Percentiles rank a stretch among this genome's conserved stretches.
phyloP scores from a whole-genome alignment of 805 yeast genomes.

The Starmerella stigmatis region DNA sequence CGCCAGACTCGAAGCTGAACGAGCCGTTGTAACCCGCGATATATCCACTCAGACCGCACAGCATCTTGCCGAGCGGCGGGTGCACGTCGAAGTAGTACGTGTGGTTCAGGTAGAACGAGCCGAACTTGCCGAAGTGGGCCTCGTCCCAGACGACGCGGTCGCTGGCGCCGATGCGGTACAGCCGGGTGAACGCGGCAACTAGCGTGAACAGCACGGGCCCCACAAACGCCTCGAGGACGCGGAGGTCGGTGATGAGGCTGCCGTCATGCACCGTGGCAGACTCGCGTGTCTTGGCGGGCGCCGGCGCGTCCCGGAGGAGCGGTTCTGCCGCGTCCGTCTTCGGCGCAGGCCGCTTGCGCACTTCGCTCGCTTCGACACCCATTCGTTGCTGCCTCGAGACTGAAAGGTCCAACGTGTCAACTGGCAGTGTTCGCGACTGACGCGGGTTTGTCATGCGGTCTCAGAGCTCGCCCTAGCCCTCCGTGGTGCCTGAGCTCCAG shows the following conservation, averaged over 20 bases:
- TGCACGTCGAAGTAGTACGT: slow-evolving; percentile 93
- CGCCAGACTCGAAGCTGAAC: slow-evolving; percentile 84
- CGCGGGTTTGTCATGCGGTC: slow-evolving; percentile 7
- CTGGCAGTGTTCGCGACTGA: slow-evolving; percentile 1
- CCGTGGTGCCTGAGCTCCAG: not conserved
- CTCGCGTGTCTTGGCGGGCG: not conserved
- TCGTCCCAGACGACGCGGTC: slow-evolving; percentile 55
- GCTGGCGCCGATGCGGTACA: slow-evolving; percentile 63
- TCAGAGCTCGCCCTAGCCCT: not conserved
- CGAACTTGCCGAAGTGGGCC: slow-evolving; percentile 43
- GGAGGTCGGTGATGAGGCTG: slow-evolving; percentile 24
- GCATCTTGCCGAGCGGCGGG: slow-evolving; percentile 93
- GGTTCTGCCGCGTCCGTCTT: too few relatives aligned
- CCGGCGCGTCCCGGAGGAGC: too few relatives aligned
- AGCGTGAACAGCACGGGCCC: slow-evolving; percentile 46
- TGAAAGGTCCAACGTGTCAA: slow-evolving; percentile 4
- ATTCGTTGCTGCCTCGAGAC: not conserved
- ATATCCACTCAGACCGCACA: slow-evolving; percentile 85
- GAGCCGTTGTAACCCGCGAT: slow-evolving; percentile 82
- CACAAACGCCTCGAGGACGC: slow-evolving; percentile 35
- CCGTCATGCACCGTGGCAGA: slow-evolving; percentile 17
- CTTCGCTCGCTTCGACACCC: slow-evolving; percentile 7
- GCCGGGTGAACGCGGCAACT: slow-evolving; percentile 60
- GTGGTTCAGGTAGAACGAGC: slow-evolving; percentile 58
- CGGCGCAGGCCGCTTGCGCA: slow-evolving; percentile 4